These are phyloP conservation scores for Kuraishia hungarica DNA, from an alignment of 805 yeast genomes.

Conservation along the genomic window DNA sequence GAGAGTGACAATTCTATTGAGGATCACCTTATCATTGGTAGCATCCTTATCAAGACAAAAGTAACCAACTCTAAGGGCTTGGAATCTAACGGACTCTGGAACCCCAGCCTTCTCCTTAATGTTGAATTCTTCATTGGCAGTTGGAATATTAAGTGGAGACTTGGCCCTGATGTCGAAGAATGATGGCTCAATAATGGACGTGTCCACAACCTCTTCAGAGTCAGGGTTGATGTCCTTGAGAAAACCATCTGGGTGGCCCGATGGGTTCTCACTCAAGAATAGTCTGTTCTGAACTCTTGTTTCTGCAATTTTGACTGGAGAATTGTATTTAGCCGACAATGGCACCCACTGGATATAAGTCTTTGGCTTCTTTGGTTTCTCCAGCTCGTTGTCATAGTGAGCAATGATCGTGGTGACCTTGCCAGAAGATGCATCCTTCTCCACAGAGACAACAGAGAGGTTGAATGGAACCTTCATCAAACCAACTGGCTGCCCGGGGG, in stretches of 20 bases:
- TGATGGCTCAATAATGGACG: constrained; percentile 73
- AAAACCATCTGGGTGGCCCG: constrained; percentile 81
- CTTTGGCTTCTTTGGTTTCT: constrained; percentile 71
- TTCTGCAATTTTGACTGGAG: constrained; percentile 62
- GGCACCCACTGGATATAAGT: constrained; percentile 98
- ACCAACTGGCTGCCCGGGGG: constrained; percentile 94
- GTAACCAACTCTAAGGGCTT: constrained; percentile 94
- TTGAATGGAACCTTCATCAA: constrained; percentile 84
- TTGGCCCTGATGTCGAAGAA: constrained; percentile 56
- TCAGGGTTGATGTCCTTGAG: constrained; percentile 75
- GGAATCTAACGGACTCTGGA: constrained; percentile 89
- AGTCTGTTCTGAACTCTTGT: constrained; percentile 82
- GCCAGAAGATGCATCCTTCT: constrained; percentile 56
- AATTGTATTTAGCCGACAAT: constrained; percentile 44
- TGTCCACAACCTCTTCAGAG: constrained; percentile 58
- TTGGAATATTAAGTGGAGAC: constrained; percentile 70
- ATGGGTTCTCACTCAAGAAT: constrained; percentile 87
- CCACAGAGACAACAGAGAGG: constrained; percentile 61
- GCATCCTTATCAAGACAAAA: constrained; percentile 85
- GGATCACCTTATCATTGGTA: constrained; percentile 48
- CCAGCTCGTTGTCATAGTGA: constrained; percentile 57
- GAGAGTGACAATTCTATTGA: constrained; percentile 89
- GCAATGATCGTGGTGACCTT: constrained; percentile 65
- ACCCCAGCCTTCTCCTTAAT: constrained; percentile 59
- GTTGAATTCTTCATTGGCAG: constrained; percentile 52